phyloP scores from a whole-genome alignment of 129 eudicot genomes.

The Solidago caesia region DNA sequence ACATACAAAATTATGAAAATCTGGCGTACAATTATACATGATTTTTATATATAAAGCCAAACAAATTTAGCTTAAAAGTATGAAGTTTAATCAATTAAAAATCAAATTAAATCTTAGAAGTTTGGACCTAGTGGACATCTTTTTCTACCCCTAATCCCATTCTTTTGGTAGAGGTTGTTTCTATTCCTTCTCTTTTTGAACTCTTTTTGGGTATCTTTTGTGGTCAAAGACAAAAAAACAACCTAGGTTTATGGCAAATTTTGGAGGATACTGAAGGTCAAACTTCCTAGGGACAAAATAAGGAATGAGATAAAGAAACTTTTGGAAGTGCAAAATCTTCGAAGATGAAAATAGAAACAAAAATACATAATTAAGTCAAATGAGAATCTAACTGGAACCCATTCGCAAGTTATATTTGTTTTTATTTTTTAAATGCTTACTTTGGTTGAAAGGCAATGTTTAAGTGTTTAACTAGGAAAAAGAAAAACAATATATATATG shows the following conservation, averaged over 20 bases:
- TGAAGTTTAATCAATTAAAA: neutral
- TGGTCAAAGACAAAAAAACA: conserved; percentile 23
- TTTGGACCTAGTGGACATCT: neutral
- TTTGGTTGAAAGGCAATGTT: too few relatives aligned
- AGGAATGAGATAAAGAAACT: conserved; percentile 19
- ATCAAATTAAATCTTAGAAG: neutral
- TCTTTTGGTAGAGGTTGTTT: conserved; percentile 18
- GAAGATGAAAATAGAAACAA: conserved; percentile 8
- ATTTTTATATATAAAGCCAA: too few relatives aligned
- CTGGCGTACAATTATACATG: too few relatives aligned
- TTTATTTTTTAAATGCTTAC: too few relatives aligned
- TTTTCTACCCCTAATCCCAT: conserved; percentile 23
- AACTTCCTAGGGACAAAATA: conserved; percentile 21
- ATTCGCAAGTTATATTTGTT: neutral
- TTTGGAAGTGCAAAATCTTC: conserved; percentile 19
- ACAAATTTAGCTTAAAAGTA: neutral
- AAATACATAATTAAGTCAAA: neutral
- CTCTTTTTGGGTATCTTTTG: conserved; percentile 19
- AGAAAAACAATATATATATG: too few relatives aligned
- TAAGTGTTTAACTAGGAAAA: too few relatives aligned
- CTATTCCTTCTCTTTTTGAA: conserved; percentile 32
- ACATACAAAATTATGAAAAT: too few relatives aligned
- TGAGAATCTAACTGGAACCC: conserved; percentile 6
- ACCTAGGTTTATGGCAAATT: conserved; percentile 28
- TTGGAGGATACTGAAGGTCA: conserved; percentile 29